Evolutionary conservation across 2,329 filamentous ascomycete species (phyloP).

Genomic region (Blastomyces emzantsi): DNA sequence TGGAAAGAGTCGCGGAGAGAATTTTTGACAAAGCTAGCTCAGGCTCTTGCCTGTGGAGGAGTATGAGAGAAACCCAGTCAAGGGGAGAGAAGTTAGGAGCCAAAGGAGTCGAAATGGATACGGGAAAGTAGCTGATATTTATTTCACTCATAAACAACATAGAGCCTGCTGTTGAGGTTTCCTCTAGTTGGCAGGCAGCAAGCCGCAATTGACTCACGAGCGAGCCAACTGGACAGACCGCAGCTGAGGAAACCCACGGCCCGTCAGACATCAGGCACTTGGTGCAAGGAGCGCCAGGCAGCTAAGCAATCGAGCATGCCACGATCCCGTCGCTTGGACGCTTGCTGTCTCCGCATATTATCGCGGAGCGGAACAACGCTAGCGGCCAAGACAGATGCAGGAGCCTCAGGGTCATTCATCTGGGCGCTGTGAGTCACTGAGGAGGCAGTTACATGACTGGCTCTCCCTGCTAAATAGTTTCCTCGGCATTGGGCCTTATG

Average conservation of each 20-base stretch:
- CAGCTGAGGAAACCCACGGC: not conserved
- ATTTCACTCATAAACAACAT: not conserved
- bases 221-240: not conserved
- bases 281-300: not conserved
- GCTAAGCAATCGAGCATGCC: not conserved
- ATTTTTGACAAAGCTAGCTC: not conserved
- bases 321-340: not conserved
- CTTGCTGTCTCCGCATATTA: not conserved
- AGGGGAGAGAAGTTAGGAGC: not conserved
- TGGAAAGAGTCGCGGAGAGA: not conserved
- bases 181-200: slow-evolving; percentile 4
- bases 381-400: not conserved
- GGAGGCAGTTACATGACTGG: not conserved
- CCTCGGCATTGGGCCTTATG: not conserved
- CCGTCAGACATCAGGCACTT: not conserved
- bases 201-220: slow-evolving; percentile 1
- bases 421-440: not conserved
- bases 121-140: not conserved
- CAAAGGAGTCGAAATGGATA: not conserved
- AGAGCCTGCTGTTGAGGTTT: not conserved
- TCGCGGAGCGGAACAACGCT: not conserved
- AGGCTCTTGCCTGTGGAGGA: not conserved
- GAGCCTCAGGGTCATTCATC: not conserved
- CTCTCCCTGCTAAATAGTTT: not conserved
- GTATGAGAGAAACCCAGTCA: not conserved